These are phyloP conservation scores for Colletotrichum tropicale DNA, from an alignment of 2,329 filamentous ascomycete species.

Conservation along the genomic window DNA sequence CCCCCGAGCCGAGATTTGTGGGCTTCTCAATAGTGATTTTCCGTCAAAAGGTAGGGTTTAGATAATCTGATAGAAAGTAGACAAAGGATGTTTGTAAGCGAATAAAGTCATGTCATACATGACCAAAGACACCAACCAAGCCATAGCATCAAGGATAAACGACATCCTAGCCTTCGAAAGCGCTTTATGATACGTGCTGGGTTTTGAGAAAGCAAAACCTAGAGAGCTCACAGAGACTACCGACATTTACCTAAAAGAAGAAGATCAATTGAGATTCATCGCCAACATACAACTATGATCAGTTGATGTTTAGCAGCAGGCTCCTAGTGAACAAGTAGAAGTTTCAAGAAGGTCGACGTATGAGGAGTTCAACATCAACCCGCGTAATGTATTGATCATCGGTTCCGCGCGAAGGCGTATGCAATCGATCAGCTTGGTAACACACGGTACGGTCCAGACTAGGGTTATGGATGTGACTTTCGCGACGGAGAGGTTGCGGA, in stretches of 20 bases:
- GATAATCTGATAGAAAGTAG: not conserved
- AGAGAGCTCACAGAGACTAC: no score
- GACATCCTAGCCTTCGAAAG: no score
- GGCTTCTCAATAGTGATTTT: not conserved
- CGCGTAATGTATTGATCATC: not conserved
- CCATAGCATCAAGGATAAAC: no score
- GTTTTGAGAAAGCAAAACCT: no score
- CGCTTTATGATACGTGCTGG: no score
- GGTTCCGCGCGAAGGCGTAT: not conserved
- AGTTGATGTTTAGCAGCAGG: not conserved
- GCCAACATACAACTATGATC: not conserved
- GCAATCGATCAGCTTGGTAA: not conserved
- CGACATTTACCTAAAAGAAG: no score
- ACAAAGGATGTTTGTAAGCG: no score
- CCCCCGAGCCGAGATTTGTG: not conserved
- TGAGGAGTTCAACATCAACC: not conserved
- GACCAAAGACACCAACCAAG: no score
- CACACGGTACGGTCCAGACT: not conserved
- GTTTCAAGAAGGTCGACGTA: not conserved
- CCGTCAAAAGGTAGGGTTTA: not conserved
- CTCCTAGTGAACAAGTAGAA: not conserved
- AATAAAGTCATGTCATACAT: no score
- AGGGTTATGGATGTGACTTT: not conserved
- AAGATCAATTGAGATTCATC: no score
- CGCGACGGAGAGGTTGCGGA: not conserved